Evolutionary conservation across 768 basidiomycete species (phyloP).

Genomic region (Clathrus columnatus): DNA sequence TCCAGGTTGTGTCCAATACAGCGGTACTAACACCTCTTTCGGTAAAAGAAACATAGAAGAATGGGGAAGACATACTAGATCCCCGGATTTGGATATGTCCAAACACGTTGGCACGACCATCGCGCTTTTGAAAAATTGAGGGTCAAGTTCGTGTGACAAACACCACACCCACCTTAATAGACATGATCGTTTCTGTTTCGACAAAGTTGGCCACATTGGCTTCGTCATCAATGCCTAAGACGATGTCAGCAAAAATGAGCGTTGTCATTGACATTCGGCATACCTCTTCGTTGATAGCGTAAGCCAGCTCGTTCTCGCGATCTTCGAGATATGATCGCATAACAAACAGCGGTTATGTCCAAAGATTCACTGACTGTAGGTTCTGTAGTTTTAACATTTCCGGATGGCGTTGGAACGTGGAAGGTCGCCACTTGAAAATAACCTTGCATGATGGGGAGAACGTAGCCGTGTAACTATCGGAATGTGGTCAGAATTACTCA

Average conservation of each 20-base stretch:
- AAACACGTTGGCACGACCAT: constrained; percentile 68
- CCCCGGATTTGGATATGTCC: constrained; percentile 88
- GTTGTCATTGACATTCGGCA: neutral
- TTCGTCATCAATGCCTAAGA: constrained; percentile 64
- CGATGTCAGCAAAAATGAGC: too few relatives aligned
- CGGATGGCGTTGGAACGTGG: constrained; percentile 28
- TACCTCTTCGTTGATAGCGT: constrained; percentile 86
- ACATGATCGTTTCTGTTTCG: constrained; percentile 85
- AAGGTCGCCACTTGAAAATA: constrained; percentile 75
- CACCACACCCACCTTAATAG: constrained; percentile 52
- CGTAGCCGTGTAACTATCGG: constrained; percentile 65
- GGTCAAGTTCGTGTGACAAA: neutral
- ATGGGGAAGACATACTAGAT: constrained; percentile 51
- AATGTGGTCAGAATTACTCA: neutral
- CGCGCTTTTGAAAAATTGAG: constrained; percentile 40
- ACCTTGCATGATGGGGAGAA: constrained; percentile 90
- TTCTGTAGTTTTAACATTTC: constrained; percentile 34
- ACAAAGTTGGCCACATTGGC: constrained; percentile 95
- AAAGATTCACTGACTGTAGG: constrained; percentile 17
- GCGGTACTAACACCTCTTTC: constrained; percentile 68
- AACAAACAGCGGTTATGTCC: constrained; percentile 43
- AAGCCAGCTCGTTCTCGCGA: constrained; percentile 87
- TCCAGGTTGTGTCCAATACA: constrained; percentile 88
- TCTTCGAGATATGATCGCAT: constrained; percentile 76
- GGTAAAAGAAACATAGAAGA: too few relatives aligned